Evolutionary conservation across 2,329 filamentous ascomycete genomes (phyloP).

Genomic region (Talaromyces sp.): DNA sequence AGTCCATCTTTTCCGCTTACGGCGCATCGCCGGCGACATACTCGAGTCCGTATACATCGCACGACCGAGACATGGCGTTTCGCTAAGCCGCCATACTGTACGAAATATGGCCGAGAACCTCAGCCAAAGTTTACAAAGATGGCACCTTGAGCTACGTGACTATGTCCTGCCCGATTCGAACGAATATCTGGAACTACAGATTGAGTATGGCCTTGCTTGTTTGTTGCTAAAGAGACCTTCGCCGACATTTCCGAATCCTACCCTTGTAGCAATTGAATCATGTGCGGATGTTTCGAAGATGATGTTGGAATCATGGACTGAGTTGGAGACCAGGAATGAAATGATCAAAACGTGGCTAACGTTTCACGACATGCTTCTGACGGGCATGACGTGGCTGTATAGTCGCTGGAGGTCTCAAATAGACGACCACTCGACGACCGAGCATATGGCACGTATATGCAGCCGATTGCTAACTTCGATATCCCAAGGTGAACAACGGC

Average conservation of each 20-base stretch:
- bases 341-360: background rate
- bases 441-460: conserved; percentile 1
- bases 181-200: conserved; percentile 3
- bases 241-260: background rate
- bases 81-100: background rate
- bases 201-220: conserved; percentile 4
- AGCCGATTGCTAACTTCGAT: background rate
- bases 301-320: conserved; percentile 7
- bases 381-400: conserved; percentile 5
- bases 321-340: conserved; percentile 3
- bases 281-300: background rate
- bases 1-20: conserved; percentile 4
- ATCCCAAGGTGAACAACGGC: background rate
- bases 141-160: background rate
- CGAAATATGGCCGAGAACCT: conserved; percentile 1
- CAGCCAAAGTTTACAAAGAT: conserved; percentile 1
- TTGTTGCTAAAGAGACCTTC: background rate
- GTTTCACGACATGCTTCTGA: conserved; percentile 1
- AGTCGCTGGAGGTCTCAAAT: conserved; percentile 4
- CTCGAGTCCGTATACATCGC: conserved; percentile 9
- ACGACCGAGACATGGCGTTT: background rate
- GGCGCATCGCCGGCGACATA: background rate
- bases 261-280: background rate
- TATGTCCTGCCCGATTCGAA: background rate
- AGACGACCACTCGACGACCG: background rate